A percentile compares a stretch with the other conserved stretches of the same genome.
Conservation (phyloP, 1,139 yeast genomes). For the Yamadazyma diddensiae region DNA sequence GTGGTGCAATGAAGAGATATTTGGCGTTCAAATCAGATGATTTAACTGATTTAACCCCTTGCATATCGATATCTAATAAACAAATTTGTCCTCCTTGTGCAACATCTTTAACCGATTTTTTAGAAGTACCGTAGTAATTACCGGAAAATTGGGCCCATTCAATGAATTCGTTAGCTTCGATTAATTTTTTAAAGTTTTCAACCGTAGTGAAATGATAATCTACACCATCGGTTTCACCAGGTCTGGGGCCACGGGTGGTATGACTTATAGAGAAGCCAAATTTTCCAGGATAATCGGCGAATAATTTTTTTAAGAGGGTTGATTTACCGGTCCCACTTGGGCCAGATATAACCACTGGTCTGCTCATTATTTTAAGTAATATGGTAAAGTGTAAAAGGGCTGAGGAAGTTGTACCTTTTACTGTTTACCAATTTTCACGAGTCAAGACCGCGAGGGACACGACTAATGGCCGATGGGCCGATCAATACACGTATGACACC, state of each 20-base stretch:
- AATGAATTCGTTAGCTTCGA: slow-evolving; percentile 72
- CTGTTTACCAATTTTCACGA: not conserved
- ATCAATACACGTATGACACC: not conserved
- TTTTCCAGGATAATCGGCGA: slow-evolving; percentile 82
- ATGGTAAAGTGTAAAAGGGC: too few relatives aligned
- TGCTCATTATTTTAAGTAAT: slow-evolving; percentile 23
- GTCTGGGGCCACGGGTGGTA: slow-evolving; percentile 89
- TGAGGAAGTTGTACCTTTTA: too few relatives aligned
- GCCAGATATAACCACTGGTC: slow-evolving; percentile 95
- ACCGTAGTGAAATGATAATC: slow-evolving; percentile 86
- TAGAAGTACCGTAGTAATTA: slow-evolving; percentile 92
- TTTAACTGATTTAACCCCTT: slow-evolving; percentile 93
- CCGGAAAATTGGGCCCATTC: slow-evolving; percentile 99
- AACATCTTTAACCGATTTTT: slow-evolving; percentile 79
- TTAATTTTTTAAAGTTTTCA: slow-evolving; percentile 73
- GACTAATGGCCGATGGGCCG: not conserved
- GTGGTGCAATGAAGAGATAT: slow-evolving; percentile 87
- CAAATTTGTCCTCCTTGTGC: slow-evolving; percentile 65
- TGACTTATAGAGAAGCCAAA: slow-evolving; percentile 95
- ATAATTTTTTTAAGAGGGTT: slow-evolving; percentile 82
- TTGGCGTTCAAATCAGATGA: slow-evolving; percentile 78
- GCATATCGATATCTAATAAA: slow-evolving; percentile 96
- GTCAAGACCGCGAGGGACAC: not conserved
- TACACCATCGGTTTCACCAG: slow-evolving; percentile 84
- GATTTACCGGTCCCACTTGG: slow-evolving; percentile 98